phyloP scores from a whole-genome alignment of 352 stramenopile genomes.

The Plasmopara viticola region DNA sequence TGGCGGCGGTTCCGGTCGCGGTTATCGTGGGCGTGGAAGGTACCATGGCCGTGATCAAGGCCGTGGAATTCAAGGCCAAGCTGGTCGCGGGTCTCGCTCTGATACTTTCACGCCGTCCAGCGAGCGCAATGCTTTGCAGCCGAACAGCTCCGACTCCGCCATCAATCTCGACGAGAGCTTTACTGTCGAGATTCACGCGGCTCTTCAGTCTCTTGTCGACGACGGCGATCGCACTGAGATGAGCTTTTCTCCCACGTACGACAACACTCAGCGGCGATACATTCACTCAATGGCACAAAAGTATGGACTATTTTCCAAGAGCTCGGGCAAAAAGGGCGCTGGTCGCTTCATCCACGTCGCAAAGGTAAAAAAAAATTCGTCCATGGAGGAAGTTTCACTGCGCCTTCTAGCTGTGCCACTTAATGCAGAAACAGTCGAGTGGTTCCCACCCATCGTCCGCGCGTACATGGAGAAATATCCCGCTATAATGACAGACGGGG shows the following conservation, averaged over 20 bases:
- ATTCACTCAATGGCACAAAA: conserved; percentile 80
- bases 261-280: conserved; percentile 75
- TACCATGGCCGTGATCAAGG: conserved; percentile 6
- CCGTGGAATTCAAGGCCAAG: conserved; percentile 8
- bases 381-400: conserved; percentile 67
- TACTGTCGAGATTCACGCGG: conserved; percentile 53
- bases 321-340: conserved; percentile 55
- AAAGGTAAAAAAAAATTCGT: conserved; percentile 77
- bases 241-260: conserved; percentile 57
- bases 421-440: conserved; percentile 24
- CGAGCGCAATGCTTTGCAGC: background rate
- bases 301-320: conserved; percentile 78
- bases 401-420: conserved; percentile 34
- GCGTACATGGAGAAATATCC: conserved; percentile 47
- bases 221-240: conserved; percentile 49
- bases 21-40: background rate
- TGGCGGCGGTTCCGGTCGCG: conserved; percentile 4
- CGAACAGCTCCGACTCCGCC: conserved; percentile 14
- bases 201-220: conserved; percentile 61
- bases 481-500: conserved; percentile 2
- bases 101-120: conserved; percentile 6
- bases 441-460: conserved; percentile 37
- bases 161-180: conserved; percentile 66
- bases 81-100: conserved; percentile 9
- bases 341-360: conserved; percentile 70